Conservation (phyloP, 345 rosid species). For the Mercurialis annua region DNA sequence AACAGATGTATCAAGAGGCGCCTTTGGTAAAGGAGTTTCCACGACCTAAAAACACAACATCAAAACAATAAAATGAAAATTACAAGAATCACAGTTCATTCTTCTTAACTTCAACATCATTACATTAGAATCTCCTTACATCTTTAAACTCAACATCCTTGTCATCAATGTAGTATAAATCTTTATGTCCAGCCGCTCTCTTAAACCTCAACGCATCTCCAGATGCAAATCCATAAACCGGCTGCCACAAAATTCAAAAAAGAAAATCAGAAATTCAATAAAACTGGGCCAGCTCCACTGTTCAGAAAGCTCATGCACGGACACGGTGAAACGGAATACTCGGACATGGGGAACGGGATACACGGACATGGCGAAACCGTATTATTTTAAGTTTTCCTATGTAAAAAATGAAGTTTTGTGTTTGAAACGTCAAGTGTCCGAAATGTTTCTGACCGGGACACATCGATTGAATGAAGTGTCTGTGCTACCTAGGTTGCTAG, state of each 20-base stretch:
- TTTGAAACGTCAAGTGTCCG: no score
- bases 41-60: constrained; percentile 42
- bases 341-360: no score
- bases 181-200: constrained; percentile 69
- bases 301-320: no score
- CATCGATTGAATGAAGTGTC: no score
- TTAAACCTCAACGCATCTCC: constrained; percentile 55
- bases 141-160: constrained; percentile 70
- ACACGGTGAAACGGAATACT: no score
- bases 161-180: constrained; percentile 71
- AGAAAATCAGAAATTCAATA: background rate
- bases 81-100: background rate
- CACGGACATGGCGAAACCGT: no score
- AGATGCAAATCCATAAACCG: constrained; percentile 60
- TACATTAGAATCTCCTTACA: constrained; percentile 29
- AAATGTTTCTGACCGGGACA: no score
- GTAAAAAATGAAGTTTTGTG: no score
- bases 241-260: constrained; percentile 32
- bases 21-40: constrained; percentile 58
- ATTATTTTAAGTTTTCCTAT: no score
- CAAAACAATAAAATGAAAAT: constrained; percentile 1
- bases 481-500: no score
- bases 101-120: no score
- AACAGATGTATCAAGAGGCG: constrained; percentile 55
- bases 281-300: no score